phyloP scores from a whole-genome alignment of 1,139 yeast genomes.

The Pichia sp. region DNA sequence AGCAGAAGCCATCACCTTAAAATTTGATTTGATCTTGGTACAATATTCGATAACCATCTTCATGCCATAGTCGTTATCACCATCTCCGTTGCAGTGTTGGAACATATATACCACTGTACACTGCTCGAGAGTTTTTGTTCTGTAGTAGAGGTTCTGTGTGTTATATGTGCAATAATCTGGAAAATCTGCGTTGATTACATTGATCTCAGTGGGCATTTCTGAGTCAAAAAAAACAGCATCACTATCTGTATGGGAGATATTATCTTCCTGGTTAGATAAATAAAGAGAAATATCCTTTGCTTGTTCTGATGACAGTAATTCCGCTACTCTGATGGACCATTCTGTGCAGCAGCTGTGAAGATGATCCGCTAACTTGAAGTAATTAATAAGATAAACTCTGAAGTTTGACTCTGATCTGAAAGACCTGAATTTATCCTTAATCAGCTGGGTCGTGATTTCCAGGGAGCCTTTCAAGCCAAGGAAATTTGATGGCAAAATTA shows the following conservation, averaged over 20 bases:
- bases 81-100: no score
- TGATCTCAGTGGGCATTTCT: constrained; percentile 2
- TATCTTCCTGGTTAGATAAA: neutral
- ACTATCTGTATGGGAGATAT: no score
- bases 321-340: no score
- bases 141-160: neutral
- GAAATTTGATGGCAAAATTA: neutral
- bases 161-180: constrained; percentile 6
- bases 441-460: neutral
- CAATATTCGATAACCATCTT: no score
- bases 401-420: neutral
- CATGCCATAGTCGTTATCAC: no score
- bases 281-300: no score
- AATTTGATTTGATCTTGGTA: constrained; percentile 4
- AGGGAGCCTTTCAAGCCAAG: neutral
- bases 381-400: neutral
- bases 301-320: no score
- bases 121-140: constrained; percentile 2
- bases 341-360: no score
- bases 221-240: constrained; percentile 9
- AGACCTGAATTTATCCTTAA: neutral
- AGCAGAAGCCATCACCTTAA: constrained; percentile 8
- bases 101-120: no score
- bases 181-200: neutral
- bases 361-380: neutral